These are phyloP conservation scores for Aegilops longissima DNA, from an alignment of 176 grass and related monocot genomes.

Conservation along the genomic window DNA sequence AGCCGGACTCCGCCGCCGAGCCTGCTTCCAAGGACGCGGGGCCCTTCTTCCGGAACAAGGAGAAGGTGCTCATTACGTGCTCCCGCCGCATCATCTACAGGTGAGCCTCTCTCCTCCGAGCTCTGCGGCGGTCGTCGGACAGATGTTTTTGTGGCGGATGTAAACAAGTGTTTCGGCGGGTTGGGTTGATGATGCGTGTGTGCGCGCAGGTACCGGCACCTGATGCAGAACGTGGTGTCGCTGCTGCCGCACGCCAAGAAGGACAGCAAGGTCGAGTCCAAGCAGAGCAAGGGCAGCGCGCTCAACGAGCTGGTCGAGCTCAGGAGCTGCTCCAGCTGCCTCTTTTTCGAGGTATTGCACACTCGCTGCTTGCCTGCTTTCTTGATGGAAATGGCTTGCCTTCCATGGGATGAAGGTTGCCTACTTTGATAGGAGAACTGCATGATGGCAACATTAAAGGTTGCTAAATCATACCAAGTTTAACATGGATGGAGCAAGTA, in stretches of 20 bases:
- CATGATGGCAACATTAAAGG: background rate
- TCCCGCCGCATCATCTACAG: constrained; percentile 85
- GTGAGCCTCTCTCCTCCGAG: constrained; percentile 9
- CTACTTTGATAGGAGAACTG: background rate
- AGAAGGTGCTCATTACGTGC: constrained; percentile 91
- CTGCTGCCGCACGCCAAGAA: constrained; percentile 88
- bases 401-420: background rate
- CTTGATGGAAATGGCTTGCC: background rate
- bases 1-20: background rate
- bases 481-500: background rate
- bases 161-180: background rate
- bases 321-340: constrained; percentile 75
- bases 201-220: constrained; percentile 67
- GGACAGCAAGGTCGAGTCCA: constrained; percentile 94
- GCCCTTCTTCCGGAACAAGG: constrained; percentile 65
- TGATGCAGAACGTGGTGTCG: constrained; percentile 80
- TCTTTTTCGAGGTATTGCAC: constrained; percentile 76
- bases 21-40: background rate
- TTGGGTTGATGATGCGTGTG: background rate
- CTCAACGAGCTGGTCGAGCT: constrained; percentile 93
- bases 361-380: background rate
- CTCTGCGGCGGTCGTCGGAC: background rate
- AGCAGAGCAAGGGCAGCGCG: constrained; percentile 75
- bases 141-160: background rate
- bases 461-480: background rate